phyloP scores from a whole-genome alignment of 371 early-diverging fungal genomes.

The Rhizopus sp. region DNA sequence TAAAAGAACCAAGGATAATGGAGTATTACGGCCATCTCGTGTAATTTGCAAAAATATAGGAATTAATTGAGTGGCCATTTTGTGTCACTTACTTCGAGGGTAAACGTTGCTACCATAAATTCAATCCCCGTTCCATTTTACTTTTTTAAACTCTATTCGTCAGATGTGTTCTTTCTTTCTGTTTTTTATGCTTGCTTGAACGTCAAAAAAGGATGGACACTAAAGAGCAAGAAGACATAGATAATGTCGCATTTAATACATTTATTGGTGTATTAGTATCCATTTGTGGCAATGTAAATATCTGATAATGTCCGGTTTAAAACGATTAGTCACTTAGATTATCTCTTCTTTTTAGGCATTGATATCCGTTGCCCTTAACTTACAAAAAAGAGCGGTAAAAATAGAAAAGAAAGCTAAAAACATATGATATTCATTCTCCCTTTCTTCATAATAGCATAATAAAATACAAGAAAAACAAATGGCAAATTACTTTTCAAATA shows the following conservation, averaged over 20 bases:
- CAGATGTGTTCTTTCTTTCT: not conserved
- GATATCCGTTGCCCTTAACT: conserved; percentile 70
- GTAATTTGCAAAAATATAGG: too few species aligned
- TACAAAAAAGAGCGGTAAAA: conserved; percentile 70
- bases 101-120: too few species aligned
- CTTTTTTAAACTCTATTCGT: too few species aligned
- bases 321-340: not conserved
- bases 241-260: conserved; percentile 45
- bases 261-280: conserved; percentile 68
- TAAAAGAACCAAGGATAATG: too few species aligned
- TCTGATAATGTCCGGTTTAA: not conserved
- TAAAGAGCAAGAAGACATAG: conserved; percentile 2
- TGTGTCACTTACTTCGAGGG: too few species aligned
- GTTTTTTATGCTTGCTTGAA: conserved; percentile 1
- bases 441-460: conserved; percentile 36
- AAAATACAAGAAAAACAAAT: conserved; percentile 47
- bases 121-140: too few species aligned
- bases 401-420: conserved; percentile 16
- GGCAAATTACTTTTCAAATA: conserved; percentile 48
- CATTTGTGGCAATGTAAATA: conserved; percentile 63
- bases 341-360: conserved; percentile 46
- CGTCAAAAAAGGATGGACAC: not conserved
- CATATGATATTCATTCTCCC: not conserved
- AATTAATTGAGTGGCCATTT: too few species aligned
- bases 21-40: too few species aligned